These are phyloP conservation scores for Mortierella polycephala DNA, from an alignment of 371 early-diverging fungal species.

Conservation along the genomic window DNA sequence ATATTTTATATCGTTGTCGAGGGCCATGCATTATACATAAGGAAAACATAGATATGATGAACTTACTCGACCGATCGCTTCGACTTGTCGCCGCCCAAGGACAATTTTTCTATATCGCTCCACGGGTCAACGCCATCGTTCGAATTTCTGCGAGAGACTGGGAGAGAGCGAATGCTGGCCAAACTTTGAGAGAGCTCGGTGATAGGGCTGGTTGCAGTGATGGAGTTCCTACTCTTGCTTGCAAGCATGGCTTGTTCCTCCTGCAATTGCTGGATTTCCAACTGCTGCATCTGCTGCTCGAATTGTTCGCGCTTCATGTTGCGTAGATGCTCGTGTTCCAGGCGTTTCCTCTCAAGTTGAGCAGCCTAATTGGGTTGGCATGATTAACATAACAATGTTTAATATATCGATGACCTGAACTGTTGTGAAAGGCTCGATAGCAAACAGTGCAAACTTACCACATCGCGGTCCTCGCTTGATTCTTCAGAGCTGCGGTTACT, in stretches of 20 bases:
- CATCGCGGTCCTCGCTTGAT: slow-evolving; percentile 36
- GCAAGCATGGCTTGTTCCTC: slow-evolving; percentile 57
- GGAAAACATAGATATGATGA: neutral
- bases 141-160: slow-evolving; percentile 63
- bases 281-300: slow-evolving; percentile 58
- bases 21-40: too few species aligned
- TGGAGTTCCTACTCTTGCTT: slow-evolving; percentile 21
- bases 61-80: slow-evolving; percentile 44
- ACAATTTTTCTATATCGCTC: slow-evolving; percentile 60
- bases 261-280: slow-evolving; percentile 55
- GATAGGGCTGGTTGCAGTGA: neutral
- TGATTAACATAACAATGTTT: neutral
- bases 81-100: slow-evolving; percentile 25
- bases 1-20: too few species aligned
- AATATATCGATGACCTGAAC: too few species aligned
- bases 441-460: slow-evolving; percentile 20
- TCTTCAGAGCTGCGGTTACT: slow-evolving; percentile 24
- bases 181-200: slow-evolving; percentile 24
- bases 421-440: neutral
- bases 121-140: slow-evolving; percentile 59
- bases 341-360: slow-evolving; percentile 55
- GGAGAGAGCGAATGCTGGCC: slow-evolving; percentile 31
- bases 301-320: slow-evolving; percentile 53
- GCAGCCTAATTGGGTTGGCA: slow-evolving; percentile 34
- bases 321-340: slow-evolving; percentile 57